A percentile compares a stretch with the other conserved stretches of the same genome.
phyloP scores from a whole-genome alignment of 805 yeast species.

The Candida multigemmis region DNA sequence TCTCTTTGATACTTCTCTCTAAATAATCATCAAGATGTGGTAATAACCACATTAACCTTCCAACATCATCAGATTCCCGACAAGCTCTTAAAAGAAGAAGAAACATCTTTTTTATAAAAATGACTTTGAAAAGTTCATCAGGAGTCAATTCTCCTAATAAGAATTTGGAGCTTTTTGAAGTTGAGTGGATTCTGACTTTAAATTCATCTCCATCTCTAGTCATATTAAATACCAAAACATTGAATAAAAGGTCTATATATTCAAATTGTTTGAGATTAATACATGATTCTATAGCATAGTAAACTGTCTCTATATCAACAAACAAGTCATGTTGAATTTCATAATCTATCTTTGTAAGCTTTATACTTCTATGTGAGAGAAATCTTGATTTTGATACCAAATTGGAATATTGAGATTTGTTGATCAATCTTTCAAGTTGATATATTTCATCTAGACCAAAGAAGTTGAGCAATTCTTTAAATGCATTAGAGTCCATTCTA shows the following conservation, averaged over 20 bases:
- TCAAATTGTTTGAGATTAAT: conserved; percentile 14
- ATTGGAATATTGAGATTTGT: conserved; percentile 9
- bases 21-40: conserved; percentile 20
- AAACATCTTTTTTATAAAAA: conserved; percentile 14
- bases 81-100: conserved; percentile 13
- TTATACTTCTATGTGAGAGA: conserved; percentile 3
- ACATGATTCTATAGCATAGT: conserved; percentile 19
- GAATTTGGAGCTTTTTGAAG: conserved; percentile 3
- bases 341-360: conserved; percentile 4
- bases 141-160: conserved; percentile 3
- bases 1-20: conserved; percentile 2
- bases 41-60: conserved; percentile 25
- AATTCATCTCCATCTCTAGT: conserved; percentile 5
- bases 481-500: no score
- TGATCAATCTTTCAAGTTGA: conserved; percentile 11
- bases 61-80: conserved; percentile 17
- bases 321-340: conserved; percentile 7
- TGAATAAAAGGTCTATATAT: conserved; percentile 22
- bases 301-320: conserved; percentile 11
- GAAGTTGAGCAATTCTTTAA: no score
- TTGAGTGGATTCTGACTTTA: conserved; percentile 1
- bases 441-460: conserved; percentile 14
- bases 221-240: conserved; percentile 19
- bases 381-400: conserved; percentile 19
- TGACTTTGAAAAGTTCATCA: conserved; percentile 6